Evolutionary conservation across 2,329 filamentous ascomycete species (phyloP), one percentile per base, ranked within the genome.

Genomic region (Didymella arachidicola): DNA sequence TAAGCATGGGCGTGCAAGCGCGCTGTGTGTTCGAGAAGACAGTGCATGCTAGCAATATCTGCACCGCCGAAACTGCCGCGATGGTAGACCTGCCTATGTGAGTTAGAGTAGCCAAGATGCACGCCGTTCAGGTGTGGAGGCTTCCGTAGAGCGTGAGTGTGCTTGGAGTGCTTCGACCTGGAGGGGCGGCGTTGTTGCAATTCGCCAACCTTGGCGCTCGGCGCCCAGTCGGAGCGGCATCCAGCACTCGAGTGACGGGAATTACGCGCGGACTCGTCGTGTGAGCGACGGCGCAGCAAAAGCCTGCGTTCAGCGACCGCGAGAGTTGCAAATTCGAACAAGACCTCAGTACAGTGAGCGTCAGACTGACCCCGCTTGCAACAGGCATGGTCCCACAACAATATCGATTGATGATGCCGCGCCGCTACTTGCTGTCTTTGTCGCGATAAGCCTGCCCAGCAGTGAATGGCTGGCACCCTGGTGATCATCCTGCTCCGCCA

Each of bases 401-500:
- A 41, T 49, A 34, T 49, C 22, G 32, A 45, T 12, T 2, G 16
- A 41, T 41, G 38, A 39, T 51, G 56, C 56, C 56, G 46, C 45
- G 50, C 56, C 45, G n/a, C 50, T 59, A 53, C 50, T 11, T 44
- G 22, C 41, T 26, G 26, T 53, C 56, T 54, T 54, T 50, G 39
- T 36, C 22, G 45, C 41, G 56, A 59, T 59, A 59, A 59, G 56
- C 56, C 50, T 59, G 56, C 50, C n/a, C 39, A 59, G 56, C 56
- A 59, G 46, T 59, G 50, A 59, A 59, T 59, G 51, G 56, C 32
- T 44, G 45, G 14, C 30, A 59, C 45, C 50, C 56, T 59, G 45
- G 52, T 41, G 66, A 69, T 69, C 68, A 49, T 59, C 47, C 36
- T 55, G 36, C 42, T 12, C 18, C 34, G 71, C 70, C 70, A 71